Evolutionary conservation across 257 asterid species (phyloP), one percentile per base, ranked within the genome.

Genomic region (Forsythia suspensa): DNA sequence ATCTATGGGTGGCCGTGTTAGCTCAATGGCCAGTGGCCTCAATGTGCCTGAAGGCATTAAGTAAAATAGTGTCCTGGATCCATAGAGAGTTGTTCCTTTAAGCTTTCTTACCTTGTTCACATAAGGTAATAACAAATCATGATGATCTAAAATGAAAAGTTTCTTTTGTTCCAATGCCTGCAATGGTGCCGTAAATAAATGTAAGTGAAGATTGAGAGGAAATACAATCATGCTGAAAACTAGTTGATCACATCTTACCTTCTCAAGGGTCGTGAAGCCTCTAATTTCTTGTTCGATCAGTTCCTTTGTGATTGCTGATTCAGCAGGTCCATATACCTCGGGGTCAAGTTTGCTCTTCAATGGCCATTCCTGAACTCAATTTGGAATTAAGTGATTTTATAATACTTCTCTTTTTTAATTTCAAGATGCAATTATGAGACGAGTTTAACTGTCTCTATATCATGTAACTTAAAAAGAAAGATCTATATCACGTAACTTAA

Each of bases 291-390:
- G 1, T 75, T 91, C 94, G 24, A 92, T 76, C n/a, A 84, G 5
- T 82, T 89, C 85, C 41, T 65, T 83, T 9, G 95, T 90, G 70
- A 94, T 84, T 52, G 83, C 90, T 43, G 97, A 94, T 73, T 92
- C 95, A 34, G 87, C 80, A 59, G 97, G 90, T n/a, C 97, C 97
- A 55, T 92, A 92, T 51, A 86, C 88, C 59, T 66, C 72, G 3
- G 97, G 91, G 70, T 94, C 98, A 3, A 94, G 91, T 12, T 77
- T 75, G 79, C 98, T 94, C 85, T 86, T 92, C 82, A 92, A 10
- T 13, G 98, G 97, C 93, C 93, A 91, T 82, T 94, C 97, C 98
- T 92, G 72, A 43, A 67, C 40, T 4, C 18, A 67, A 46, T 37
- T 40, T 15, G 0, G 21, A 40, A 16, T 40, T 41, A 36, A 8